Evolutionary conservation across 1,139 yeast species (phyloP), one percentile per base, ranked within the genome.

Genomic region (Pichia sp.): DNA sequence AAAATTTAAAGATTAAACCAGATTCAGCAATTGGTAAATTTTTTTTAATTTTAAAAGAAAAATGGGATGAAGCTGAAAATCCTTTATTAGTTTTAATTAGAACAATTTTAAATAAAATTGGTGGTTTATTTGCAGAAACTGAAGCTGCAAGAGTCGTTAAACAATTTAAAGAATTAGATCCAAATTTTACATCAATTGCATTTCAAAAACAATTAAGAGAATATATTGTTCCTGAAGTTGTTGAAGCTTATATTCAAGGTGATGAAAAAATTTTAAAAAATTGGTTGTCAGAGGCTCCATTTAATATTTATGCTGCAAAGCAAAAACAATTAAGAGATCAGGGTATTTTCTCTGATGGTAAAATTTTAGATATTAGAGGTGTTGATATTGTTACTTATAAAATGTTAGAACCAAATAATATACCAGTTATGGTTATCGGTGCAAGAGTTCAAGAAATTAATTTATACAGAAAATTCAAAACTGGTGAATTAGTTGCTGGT

Each of bases 201-300:
- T 92, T 94, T 70, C 78, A 84, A 55, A 79, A 76, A 57, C 92
- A 94, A 48, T 74, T 92, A 57, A 85, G 97, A 60, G 92, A 87
- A 61, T 94, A 83, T 66, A 87, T 94, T 54, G 80, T 94, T 40
- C 98, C 99, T 9, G 99, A 94, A 66, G 78, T 94, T 37, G 73
- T 94, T 60, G 99, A 94, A 63, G 97, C 98, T 4, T 90, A 89
- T 68, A 87, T 87, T 53, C 85, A 85, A 60, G 96, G 96, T 54
- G 97, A 94, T 57, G 90, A 81, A 53, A 75, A 74, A 43, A 82
- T 82, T 26, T 74, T 94, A 62, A 86, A 90, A 64, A 70, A 73
- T 56, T 94, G 99, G 99, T 77, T 94, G 50, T 84, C 95, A 44
- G 98, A 94, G 67, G 97, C 97, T 30, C 97, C 98, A 33, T 89